Evolutionary conservation across 257 asterid species (phyloP).

Genomic region (Osmanthus fragrans): DNA sequence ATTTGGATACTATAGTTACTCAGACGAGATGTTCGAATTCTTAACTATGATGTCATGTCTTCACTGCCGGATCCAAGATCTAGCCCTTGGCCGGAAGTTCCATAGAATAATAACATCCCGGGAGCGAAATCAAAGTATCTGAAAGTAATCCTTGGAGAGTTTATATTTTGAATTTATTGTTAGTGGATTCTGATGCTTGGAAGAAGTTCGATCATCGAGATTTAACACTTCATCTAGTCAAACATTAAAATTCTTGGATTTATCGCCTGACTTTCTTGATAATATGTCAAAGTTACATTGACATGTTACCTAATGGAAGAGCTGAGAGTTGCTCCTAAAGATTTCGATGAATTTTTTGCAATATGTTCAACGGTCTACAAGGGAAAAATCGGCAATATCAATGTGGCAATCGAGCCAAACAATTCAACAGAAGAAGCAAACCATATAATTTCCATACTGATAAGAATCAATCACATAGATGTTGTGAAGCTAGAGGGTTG

Average conservation of each 20-base stretch:
- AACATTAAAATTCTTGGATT: background rate
- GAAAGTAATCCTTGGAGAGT: background rate
- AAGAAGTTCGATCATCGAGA: background rate
- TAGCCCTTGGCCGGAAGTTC: background rate
- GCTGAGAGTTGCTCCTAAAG: constrained; percentile 15
- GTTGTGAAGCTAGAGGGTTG: constrained; percentile 27
- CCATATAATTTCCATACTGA: constrained; percentile 20
- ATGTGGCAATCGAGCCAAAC: constrained; percentile 18
- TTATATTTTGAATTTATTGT: background rate
- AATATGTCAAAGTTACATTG: constrained; percentile 21
- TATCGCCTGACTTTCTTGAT: constrained; percentile 24
- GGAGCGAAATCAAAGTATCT: background rate
- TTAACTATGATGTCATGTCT: background rate
- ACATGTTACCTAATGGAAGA: constrained; percentile 21
- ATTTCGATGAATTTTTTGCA: constrained; percentile 1
- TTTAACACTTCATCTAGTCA: background rate
- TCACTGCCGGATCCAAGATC: background rate
- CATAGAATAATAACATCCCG: background rate
- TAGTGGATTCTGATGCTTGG: background rate
- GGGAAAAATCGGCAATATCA: constrained; percentile 20
- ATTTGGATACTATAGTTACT: background rate
- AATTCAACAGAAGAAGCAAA: constrained; percentile 14
- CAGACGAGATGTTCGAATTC: background rate
- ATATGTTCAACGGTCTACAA: constrained; percentile 7
- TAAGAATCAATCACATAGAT: constrained; percentile 25